Evolutionary conservation across 352 stramenopile species (phyloP), one percentile per base, ranked within the genome.

Genomic region (Phytophthora rubi): DNA sequence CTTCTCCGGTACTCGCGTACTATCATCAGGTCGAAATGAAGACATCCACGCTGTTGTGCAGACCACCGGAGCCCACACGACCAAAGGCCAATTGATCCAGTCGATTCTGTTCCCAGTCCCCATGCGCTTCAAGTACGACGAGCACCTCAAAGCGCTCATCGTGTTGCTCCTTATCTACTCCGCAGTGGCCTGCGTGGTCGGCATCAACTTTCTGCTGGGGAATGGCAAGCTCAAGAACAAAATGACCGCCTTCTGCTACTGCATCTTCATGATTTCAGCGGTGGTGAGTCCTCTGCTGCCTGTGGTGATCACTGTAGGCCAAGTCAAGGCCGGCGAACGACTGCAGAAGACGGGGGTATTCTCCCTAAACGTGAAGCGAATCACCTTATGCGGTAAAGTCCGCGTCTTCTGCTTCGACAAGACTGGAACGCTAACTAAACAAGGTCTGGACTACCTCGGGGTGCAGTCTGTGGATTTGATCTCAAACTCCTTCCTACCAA

Each of bases 111-210:
- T 86, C 39, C 91, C 88, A 2, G 58, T 90, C 2, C 82, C 79
- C 18, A 85, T 95, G 71, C 73, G 87, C 15, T 96, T 97, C 77
- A 94, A 97, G 62, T 96, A 94, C 68, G 87, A 96, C 60, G 76
- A 89, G 15, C 86, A 97, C 65, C 71, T 97, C 15, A 82, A 85
- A 28, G 76, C 83, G 54, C 78, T 94, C 18, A 76, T 96, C 45
- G 49, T 51, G 12, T 73, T 94, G 55, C 69, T 97, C 8, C 60
- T 91, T 5, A 33, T 88, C 5, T 86, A 92, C 61, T 82, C 79
- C 4, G 69, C 83, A 9, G 56, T 96, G n/a, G 60, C 75, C 7
- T 81, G 89, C 33, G 54, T 53, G 2, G 53, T 89, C 21, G 76
- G 80, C 7, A 82, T 89, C 57, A 65, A 21, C n/a, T 82, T 92